Conservation (phyloP, 495 filamentous ascomycete species). For the Bacidia gigantensis region DNA sequence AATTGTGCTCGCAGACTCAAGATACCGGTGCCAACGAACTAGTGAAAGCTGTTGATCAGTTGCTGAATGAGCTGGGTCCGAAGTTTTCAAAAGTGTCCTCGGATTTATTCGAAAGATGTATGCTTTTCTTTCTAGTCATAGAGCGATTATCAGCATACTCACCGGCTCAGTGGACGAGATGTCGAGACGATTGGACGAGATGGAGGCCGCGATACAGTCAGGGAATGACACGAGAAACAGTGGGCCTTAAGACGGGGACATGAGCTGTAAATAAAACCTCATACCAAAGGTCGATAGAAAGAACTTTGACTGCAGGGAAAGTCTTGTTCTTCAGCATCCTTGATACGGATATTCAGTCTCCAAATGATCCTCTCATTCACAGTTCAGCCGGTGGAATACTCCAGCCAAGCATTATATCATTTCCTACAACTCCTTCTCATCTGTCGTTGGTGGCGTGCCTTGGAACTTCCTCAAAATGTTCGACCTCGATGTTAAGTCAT, state of each 20-base stretch:
- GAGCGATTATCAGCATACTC: conserved; percentile 1
- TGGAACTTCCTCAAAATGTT: conserved; percentile 81
- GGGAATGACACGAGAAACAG: conserved; percentile 27
- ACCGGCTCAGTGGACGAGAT: conserved; percentile 74
- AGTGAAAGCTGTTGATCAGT: conserved; percentile 65
- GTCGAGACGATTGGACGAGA: conserved; percentile 73
- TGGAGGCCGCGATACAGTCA: conserved; percentile 59
- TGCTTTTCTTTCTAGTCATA: conserved; percentile 16
- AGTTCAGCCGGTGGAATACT: too few relatives aligned
- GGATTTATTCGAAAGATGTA: conserved; percentile 83
- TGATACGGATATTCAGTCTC: too few relatives aligned
- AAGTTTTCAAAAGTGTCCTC: conserved; percentile 72
- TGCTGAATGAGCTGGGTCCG: conserved; percentile 66
- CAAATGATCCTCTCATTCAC: too few relatives aligned
- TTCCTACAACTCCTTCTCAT: conserved; percentile 43
- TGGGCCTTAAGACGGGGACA: conserved; percentile 1
- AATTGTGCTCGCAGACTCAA: neutral
- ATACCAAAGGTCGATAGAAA: too few relatives aligned
- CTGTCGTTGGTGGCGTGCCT: conserved; percentile 19
- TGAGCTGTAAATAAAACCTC: too few relatives aligned
- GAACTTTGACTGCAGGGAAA: too few relatives aligned
- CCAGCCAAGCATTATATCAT: too few relatives aligned
- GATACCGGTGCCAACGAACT: conserved; percentile 43
- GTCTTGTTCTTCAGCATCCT: too few relatives aligned
- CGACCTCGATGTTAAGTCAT: conserved; percentile 73